Conservation (phyloP, 192 early-diverging fungal genomes). For the Podila epicladia region DNA sequence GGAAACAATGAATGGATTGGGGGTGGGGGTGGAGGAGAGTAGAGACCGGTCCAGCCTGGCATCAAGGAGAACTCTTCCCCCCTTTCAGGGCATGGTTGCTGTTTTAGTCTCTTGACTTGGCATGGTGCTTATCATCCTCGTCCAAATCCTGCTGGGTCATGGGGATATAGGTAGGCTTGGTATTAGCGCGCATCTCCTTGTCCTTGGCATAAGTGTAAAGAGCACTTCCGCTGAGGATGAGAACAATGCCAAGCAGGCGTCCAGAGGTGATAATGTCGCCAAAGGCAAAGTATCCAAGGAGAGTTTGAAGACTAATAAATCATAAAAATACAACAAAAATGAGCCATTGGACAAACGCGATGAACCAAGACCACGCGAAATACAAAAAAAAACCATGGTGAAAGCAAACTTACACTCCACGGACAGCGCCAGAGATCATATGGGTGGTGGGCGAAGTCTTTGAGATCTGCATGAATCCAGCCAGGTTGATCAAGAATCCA, state of each 20-base stretch:
- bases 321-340: background rate
- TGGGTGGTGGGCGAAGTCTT: conserved; percentile 69
- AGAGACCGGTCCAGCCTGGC: too few relatives aligned
- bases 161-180: conserved; percentile 31
- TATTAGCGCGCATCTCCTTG: conserved; percentile 29
- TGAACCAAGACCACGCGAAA: background rate
- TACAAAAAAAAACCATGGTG: background rate
- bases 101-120: background rate
- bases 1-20: too few relatives aligned
- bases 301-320: conserved; percentile 45
- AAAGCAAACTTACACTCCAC: conserved; percentile 64
- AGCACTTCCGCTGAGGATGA: conserved; percentile 48
- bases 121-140: conserved; percentile 13
- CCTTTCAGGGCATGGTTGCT: too few relatives aligned
- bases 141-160: conserved; percentile 46
- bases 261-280: conserved; percentile 47
- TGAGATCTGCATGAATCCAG: conserved; percentile 72
- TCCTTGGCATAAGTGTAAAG: conserved; percentile 52
- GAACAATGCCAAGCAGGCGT: conserved; percentile 42
- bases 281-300: conserved; percentile 49
- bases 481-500: conserved; percentile 70
- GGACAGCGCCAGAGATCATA: conserved; percentile 66
- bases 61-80: too few relatives aligned
- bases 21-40: too few relatives aligned
- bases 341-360: background rate